phyloP scores from a whole-genome alignment of 352 stramenopile genomes.

The Bremia lactucae region DNA sequence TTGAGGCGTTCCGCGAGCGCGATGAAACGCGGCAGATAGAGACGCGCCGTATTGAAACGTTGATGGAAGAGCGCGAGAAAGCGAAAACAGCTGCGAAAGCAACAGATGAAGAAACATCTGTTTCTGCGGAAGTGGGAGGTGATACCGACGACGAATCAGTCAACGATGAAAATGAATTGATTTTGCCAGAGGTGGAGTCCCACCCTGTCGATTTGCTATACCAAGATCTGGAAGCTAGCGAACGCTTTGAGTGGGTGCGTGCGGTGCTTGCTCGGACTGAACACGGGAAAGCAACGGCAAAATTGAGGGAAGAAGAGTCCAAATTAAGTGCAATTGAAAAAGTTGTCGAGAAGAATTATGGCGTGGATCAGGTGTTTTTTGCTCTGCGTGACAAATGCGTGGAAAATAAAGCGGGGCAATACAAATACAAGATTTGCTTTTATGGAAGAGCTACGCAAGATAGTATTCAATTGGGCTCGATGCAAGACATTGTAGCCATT shows the following conservation, averaged over 20 bases:
- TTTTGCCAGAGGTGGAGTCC: conserved; percentile 38
- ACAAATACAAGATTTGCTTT: conserved; percentile 82
- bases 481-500: conserved; percentile 27
- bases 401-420: conserved; percentile 51
- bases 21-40: conserved; percentile 45
- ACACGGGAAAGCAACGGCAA: conserved; percentile 27
- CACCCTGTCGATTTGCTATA: conserved; percentile 56
- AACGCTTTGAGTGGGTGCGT: conserved; percentile 35
- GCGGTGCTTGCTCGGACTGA: conserved; percentile 35
- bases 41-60: conserved; percentile 36
- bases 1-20: conserved; percentile 35
- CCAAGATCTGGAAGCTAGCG: conserved; percentile 28
- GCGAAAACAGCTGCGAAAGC: conserved; percentile 12
- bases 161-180: conserved; percentile 36
- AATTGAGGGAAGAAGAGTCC: conserved; percentile 26
- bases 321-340: conserved; percentile 26
- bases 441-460: conserved; percentile 81
- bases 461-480: conserved; percentile 55
- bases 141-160: conserved; percentile 9
- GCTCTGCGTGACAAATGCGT: conserved; percentile 64
- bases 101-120: not conserved
- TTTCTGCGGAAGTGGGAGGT: not conserved
- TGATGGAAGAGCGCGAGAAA: conserved; percentile 38
- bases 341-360: conserved; percentile 46
- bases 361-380: conserved; percentile 39